Evolutionary conservation across 192 early-diverging fungal genomes (phyloP).

Genomic region (Geranomyces variabilis): DNA sequence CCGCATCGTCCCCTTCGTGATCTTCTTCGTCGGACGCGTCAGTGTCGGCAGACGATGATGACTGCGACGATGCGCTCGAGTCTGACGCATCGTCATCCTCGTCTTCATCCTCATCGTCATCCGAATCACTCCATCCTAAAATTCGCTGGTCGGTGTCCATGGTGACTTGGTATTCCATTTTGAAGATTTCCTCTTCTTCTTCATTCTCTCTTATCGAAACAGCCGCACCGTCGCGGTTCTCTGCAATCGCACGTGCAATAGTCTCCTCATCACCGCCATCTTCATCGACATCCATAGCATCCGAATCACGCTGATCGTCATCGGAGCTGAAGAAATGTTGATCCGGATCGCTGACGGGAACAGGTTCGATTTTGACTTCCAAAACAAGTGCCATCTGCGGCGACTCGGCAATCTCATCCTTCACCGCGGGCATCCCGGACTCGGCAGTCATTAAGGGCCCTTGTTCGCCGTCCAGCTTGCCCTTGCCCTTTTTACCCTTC

Average conservation of each 20-base stretch:
- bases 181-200: background rate
- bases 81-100: slow-evolving; percentile 23
- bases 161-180: background rate
- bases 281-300: background rate
- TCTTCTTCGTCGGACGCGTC: slow-evolving; percentile 2
- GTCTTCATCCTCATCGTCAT: slow-evolving; percentile 35
- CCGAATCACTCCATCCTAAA: slow-evolving; percentile 36
- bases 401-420: background rate
- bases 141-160: slow-evolving; percentile 27
- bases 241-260: background rate
- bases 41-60: slow-evolving; percentile 1
- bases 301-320: slow-evolving; percentile 5
- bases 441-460: background rate
- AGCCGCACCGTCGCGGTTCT: background rate
- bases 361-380: slow-evolving; percentile 9
- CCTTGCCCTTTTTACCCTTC: background rate
- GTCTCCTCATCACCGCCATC: background rate
- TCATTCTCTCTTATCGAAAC: background rate
- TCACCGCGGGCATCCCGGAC: background rate
- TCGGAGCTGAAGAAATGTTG: slow-evolving; percentile 22
- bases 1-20: background rate
- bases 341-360: background rate
- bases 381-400: background rate
- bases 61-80: background rate
- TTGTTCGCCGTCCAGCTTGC: background rate